A percentile compares a stretch with the other conserved stretches of the same genome.
Evolutionary conservation across 2,329 filamentous ascomycete species (phyloP).

Genomic region (Alternaria sp.): DNA sequence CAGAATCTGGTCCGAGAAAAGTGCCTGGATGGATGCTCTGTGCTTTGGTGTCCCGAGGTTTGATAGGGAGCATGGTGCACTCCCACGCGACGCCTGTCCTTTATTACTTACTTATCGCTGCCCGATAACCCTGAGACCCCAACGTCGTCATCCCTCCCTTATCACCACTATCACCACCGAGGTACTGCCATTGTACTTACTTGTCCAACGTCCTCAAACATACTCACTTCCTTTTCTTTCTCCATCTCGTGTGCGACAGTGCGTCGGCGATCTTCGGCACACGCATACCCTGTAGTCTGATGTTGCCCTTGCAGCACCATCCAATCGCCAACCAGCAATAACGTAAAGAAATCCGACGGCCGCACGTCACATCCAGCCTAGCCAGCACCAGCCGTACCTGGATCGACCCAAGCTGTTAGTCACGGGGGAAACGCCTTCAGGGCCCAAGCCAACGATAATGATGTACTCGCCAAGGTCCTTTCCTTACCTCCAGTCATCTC

Average conservation of each 20-base stretch:
- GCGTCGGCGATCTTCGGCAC: constrained; percentile 21
- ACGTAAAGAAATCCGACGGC: constrained; percentile 45
- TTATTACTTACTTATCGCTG: constrained; percentile 24
- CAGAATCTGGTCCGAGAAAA: constrained; percentile 10
- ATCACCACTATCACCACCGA: constrained; percentile 14
- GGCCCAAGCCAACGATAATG: constrained; percentile 44
- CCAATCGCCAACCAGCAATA: constrained; percentile 49
- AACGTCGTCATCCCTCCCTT: constrained; percentile 10
- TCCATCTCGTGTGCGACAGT: constrained; percentile 3
- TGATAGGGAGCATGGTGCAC: constrained; percentile 15
- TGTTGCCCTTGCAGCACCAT: constrained; percentile 38
- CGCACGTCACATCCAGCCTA: constrained; percentile 42
- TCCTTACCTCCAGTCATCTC: constrained; percentile 48
- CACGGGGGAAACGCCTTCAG: constrained; percentile 38
- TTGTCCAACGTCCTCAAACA: not conserved
- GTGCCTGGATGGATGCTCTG: constrained; percentile 24
- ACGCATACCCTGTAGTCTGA: constrained; percentile 38
- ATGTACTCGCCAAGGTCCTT: constrained; percentile 58
- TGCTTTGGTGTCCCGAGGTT: constrained; percentile 7
- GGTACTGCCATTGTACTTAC: constrained; percentile 9
- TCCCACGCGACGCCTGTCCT: constrained; percentile 33
- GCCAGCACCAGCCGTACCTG: constrained; percentile 26
- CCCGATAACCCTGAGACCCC: constrained; percentile 25
- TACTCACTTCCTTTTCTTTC: not conserved
- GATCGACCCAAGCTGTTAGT: constrained; percentile 28